A percentile compares a stretch with the other conserved stretches of the same genome.
phyloP scores from a whole-genome alignment of 768 basidiomycete genomes.

The Gymnopilus junonius region DNA sequence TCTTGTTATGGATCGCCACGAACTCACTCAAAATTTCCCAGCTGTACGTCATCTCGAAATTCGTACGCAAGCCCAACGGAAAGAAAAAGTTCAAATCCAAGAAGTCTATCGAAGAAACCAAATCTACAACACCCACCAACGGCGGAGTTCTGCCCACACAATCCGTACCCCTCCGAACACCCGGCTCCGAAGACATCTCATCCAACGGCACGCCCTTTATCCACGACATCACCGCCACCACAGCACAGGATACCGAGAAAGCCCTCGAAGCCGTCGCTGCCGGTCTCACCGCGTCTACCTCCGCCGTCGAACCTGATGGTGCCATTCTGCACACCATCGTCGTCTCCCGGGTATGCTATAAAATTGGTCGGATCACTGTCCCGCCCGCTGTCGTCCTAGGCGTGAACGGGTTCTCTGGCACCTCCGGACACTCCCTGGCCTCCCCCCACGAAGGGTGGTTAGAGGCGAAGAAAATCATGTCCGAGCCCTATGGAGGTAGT shows the following conservation, averaged over 20 bases:
- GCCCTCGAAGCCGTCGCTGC: conserved; percentile 39
- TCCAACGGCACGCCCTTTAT: conserved; percentile 27
- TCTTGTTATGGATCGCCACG: background rate
- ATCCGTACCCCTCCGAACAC: conserved; percentile 37
- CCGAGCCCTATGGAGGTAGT: conserved; percentile 37
- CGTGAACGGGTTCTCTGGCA: conserved; percentile 55
- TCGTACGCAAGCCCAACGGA: conserved; percentile 56
- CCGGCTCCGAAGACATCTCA: conserved; percentile 33
- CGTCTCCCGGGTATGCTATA: conserved; percentile 70
- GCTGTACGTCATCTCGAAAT: conserved; percentile 69
- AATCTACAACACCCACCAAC: conserved; percentile 8
- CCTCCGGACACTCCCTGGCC: conserved; percentile 39
- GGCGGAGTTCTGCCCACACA: conserved; percentile 8
- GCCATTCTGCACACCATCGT: conserved; percentile 64
- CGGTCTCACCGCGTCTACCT: conserved; percentile 32
- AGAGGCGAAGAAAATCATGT: conserved; percentile 40
- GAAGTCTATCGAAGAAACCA: background rate
- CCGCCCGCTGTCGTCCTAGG: conserved; percentile 70
- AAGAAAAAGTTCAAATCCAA: conserved; percentile 29
- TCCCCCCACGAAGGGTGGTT: conserved; percentile 56
- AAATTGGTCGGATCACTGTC: conserved; percentile 71
- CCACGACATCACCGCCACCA: conserved; percentile 13
- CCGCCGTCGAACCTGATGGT: conserved; percentile 53
- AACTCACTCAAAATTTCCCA: conserved; percentile 25
- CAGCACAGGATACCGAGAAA: conserved; percentile 23